A percentile compares a stretch with the other conserved stretches of the same genome.
phyloP scores from a whole-genome alignment of 148 eudicot genomes.

The Hydrangea macrophylla region DNA sequence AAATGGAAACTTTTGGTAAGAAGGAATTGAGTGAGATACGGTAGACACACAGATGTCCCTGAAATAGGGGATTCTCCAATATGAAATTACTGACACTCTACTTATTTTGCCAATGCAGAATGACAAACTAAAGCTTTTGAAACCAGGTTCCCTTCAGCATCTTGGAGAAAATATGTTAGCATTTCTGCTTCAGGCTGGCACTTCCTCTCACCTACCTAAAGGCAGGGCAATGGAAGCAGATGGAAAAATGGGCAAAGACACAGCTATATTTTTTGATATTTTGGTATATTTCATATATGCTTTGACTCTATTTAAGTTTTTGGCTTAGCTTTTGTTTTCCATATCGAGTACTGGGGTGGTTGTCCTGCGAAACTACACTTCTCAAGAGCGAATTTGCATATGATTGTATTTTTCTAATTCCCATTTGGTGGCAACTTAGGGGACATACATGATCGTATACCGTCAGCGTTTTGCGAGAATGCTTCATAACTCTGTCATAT shows the following conservation, averaged over 20 bases:
- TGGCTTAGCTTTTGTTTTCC: slow-evolving; percentile 11
- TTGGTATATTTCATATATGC: slow-evolving; percentile 46
- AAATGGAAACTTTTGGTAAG: no score
- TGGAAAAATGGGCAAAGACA: slow-evolving; percentile 32
- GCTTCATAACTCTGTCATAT: slow-evolving; percentile 73
- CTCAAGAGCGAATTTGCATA: neutral
- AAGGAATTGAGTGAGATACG: no score
- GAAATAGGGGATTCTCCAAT: no score
- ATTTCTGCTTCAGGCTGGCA: slow-evolving; percentile 69
- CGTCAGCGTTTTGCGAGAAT: slow-evolving; percentile 66
- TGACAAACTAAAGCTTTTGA: slow-evolving; percentile 80
- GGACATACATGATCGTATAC: slow-evolving; percentile 77
- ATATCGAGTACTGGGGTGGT: neutral
- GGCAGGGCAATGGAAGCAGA: slow-evolving; percentile 33
- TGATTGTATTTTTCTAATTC: slow-evolving; percentile 8
- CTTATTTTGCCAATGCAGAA: slow-evolving; percentile 58
- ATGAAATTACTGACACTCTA: no score
- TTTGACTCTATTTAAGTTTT: slow-evolving; percentile 5
- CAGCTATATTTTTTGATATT: slow-evolving; percentile 86
- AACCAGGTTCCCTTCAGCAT: slow-evolving; percentile 95
- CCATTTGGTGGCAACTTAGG: slow-evolving; percentile 41
- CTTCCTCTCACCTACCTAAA: slow-evolving; percentile 54
- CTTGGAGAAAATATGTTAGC: slow-evolving; percentile 98
- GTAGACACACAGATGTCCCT: no score
- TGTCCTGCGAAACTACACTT: neutral